A percentile compares a stretch with the other conserved stretches of the same genome.
These are phyloP conservation scores for Boletus eberwhitei DNA, from an alignment of 768 basidiomycete species.

Conservation along the genomic window DNA sequence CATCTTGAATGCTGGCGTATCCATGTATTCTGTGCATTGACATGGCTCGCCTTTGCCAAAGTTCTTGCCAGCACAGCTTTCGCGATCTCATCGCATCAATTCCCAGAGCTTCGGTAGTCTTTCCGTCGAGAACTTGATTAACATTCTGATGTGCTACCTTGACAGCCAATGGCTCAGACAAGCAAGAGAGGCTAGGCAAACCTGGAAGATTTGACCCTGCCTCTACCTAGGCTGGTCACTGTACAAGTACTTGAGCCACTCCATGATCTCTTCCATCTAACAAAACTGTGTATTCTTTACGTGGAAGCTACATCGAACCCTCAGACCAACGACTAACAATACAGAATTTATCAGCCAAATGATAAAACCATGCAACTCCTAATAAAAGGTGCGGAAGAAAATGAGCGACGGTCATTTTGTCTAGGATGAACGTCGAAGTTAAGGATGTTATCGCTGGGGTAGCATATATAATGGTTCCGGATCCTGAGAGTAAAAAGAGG, in stretches of 20 bases:
- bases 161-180: neutral
- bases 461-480: neutral
- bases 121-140: neutral
- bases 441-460: conserved; percentile 4
- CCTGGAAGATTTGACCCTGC: neutral
- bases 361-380: conserved; percentile 15
- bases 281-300: neutral
- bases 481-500: neutral
- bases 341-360: conserved; percentile 24
- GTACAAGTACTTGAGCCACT: neutral
- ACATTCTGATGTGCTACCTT: neutral
- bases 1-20: too few species aligned
- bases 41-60: too few species aligned
- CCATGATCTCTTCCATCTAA: neutral
- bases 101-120: neutral
- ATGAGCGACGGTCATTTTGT: conserved; percentile 1
- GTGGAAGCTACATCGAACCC: neutral
- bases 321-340: conserved; percentile 13
- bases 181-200: neutral
- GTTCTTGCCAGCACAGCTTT: neutral
- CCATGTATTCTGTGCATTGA: too few species aligned
- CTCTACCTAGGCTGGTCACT: too few species aligned
- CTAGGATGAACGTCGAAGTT: conserved; percentile 3
- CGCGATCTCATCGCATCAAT: neutral
- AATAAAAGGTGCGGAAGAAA: neutral